Percentiles rank a stretch among this genome's conserved stretches.
phyloP scores from a whole-genome alignment of 257 asterid genomes.

The Capsicum rhomboideum region DNA sequence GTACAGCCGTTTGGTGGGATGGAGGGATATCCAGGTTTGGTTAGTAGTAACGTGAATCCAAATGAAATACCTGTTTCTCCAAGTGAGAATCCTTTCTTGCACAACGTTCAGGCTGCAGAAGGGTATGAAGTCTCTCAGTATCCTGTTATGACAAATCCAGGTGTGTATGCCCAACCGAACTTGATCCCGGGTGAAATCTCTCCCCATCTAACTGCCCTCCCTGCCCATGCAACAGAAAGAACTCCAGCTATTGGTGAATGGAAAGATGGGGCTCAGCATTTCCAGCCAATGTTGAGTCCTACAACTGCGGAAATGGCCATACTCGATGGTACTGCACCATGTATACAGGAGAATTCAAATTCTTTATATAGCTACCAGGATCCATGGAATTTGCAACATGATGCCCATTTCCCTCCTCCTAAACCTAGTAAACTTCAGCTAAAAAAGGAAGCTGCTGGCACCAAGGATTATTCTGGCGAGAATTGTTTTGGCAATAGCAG shows the following conservation, averaged over 20 bases:
- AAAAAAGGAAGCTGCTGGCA: constrained; percentile 47
- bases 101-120: constrained; percentile 30
- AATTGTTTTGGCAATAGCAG: constrained; percentile 13
- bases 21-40: constrained; percentile 16
- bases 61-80: constrained; percentile 10
- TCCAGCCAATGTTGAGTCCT: constrained; percentile 31
- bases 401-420: constrained; percentile 71
- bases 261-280: constrained; percentile 36
- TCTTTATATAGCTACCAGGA: constrained; percentile 72
- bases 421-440: constrained; percentile 59
- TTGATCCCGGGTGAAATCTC: constrained; percentile 23
- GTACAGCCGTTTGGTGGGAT: constrained; percentile 22
- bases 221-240: constrained; percentile 32
- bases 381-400: constrained; percentile 66
- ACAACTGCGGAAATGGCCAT: constrained; percentile 30
- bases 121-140: constrained; percentile 29
- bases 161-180: constrained; percentile 16
- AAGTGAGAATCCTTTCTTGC: constrained; percentile 10
- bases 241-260: constrained; percentile 27
- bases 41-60: neutral
- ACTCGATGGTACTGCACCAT: constrained; percentile 20
- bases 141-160: constrained; percentile 26
- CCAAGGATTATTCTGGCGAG: constrained; percentile 34
- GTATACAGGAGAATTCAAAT: constrained; percentile 38
- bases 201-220: constrained; percentile 15